Conservation (phyloP, 306 rosid species). For the Amphicarpaea edgeworthii region DNA sequence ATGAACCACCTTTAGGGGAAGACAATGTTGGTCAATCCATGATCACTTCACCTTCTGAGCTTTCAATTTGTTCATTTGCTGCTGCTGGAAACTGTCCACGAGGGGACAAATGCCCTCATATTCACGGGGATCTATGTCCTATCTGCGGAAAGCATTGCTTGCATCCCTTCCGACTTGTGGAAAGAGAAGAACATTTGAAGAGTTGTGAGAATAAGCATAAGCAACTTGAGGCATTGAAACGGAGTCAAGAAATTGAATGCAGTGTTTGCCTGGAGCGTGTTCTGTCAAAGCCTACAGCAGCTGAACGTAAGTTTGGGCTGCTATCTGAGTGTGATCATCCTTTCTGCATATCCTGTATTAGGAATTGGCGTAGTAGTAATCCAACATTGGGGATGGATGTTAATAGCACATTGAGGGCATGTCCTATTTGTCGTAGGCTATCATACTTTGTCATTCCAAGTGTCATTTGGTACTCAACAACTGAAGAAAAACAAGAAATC, state of each 20-base stretch:
- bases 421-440: constrained; percentile 95
- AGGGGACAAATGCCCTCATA: constrained; percentile 85
- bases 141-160: constrained; percentile 88
- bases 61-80: constrained; percentile 90
- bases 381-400: constrained; percentile 91
- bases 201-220: constrained; percentile 79
- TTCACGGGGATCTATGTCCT: constrained; percentile 91
- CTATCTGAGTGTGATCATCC: constrained; percentile 98
- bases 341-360: constrained; percentile 90
- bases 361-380: constrained; percentile 98
- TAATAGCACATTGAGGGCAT: constrained; percentile 86
- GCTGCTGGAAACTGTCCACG: constrained; percentile 95
- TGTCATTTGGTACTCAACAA: constrained; percentile 88
- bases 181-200: constrained; percentile 85
- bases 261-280: constrained; percentile 96
- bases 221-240: constrained; percentile 82
- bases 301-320: constrained; percentile 93
- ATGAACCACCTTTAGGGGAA: constrained; percentile 50
- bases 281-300: constrained; percentile 78
- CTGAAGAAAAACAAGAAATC: constrained; percentile 88
- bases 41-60: constrained; percentile 63
- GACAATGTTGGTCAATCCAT: constrained; percentile 56
- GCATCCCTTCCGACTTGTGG: constrained; percentile 86
- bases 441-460: constrained; percentile 97
- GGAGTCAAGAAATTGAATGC: constrained; percentile 97